Conservation (phyloP, 2,329 filamentous ascomycete genomes). For the Berkeleyomyces basicola region DNA sequence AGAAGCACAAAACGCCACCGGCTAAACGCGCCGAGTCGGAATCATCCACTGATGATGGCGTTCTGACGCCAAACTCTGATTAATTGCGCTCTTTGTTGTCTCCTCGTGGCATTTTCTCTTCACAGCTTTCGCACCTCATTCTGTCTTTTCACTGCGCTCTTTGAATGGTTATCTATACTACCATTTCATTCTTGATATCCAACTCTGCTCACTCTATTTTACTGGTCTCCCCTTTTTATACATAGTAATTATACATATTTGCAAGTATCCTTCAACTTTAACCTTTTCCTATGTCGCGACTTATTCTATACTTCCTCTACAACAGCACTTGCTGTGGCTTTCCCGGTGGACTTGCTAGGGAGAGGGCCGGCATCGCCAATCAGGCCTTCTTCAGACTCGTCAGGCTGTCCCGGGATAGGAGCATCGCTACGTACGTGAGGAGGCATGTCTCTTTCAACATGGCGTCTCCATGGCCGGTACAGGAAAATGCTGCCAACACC, state of each 20-base stretch:
- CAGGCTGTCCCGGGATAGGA: not conserved
- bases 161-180: too few species aligned
- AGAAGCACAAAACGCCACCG: not conserved
- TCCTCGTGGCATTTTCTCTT: not conserved
- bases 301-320: not conserved
- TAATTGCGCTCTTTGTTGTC: not conserved
- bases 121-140: not conserved
- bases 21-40: not conserved
- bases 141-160: not conserved
- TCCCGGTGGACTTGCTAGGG: constrained; percentile 1
- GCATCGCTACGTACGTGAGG: constrained; percentile 5
- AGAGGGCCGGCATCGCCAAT: not conserved
- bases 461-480: constrained; percentile 62
- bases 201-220: too few species aligned
- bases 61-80: not conserved
- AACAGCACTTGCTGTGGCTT: not conserved
- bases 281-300: not conserved
- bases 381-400: constrained; percentile 6
- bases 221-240: not conserved
- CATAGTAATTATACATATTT: not conserved
- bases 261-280: not conserved
- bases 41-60: not conserved
- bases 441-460: constrained; percentile 23
- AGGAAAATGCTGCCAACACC: constrained; percentile 55
- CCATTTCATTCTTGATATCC: too few species aligned